Evolutionary conservation across 805 yeast species (phyloP).

Genomic region (Zygoascus flipseniorum): DNA sequence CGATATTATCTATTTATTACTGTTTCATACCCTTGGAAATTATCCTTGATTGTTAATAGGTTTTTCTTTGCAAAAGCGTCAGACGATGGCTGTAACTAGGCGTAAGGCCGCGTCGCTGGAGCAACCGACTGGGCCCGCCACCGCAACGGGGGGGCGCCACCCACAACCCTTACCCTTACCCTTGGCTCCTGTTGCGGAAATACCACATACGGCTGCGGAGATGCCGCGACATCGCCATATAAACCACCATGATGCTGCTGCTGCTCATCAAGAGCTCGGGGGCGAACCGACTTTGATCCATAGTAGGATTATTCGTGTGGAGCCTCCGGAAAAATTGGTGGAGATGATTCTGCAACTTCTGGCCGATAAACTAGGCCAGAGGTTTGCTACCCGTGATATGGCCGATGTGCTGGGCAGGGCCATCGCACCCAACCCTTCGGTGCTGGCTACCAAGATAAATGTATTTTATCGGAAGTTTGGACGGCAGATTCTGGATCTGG

Average conservation of each 20-base stretch:
- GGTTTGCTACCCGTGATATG: neutral
- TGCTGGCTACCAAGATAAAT: neutral
- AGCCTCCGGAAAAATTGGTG: neutral
- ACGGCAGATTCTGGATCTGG: neutral
- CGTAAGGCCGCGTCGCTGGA: neutral
- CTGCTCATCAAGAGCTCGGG: neutral
- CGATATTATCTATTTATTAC: no score
- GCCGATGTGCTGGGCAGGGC: neutral
- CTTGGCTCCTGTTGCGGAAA: neutral
- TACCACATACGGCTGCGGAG: neutral
- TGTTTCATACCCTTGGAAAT: no score
- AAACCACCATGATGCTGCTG: neutral
- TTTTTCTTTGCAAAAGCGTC: neutral
- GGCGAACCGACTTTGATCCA: neutral
- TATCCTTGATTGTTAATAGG: no score
- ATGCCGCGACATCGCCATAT: neutral
- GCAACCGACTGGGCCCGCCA: neutral
- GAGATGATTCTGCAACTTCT: neutral
- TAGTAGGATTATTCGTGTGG: neutral
- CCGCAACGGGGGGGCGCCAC: neutral
- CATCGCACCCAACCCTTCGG: neutral
- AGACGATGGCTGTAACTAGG: neutral
- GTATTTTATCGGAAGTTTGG: neutral
- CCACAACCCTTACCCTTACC: neutral
- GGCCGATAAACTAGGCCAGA: neutral